Conservation (phyloP, 495 filamentous ascomycete genomes). For the Penicillium egyptiacum region DNA sequence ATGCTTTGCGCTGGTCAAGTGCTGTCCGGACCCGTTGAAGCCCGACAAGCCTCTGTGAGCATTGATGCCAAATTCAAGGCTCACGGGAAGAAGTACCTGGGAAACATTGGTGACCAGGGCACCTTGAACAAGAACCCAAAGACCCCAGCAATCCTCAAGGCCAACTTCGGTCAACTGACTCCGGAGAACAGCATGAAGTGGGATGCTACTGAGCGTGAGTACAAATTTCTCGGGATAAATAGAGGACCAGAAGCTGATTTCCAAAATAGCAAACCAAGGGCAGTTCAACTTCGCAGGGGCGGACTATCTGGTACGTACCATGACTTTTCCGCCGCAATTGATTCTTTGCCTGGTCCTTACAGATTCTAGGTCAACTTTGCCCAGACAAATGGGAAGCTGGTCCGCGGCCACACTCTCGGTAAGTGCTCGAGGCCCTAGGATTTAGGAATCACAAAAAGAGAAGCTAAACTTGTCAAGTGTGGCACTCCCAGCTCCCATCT, state of each 20-base stretch:
- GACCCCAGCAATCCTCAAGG: constrained; percentile 39
- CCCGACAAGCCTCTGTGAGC: constrained; percentile 24
- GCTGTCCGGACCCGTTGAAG: constrained; percentile 7
- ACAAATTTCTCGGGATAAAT: not conserved
- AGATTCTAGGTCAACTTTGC: constrained; percentile 47
- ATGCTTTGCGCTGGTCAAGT: constrained; percentile 17
- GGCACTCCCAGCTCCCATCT: constrained; percentile 54
- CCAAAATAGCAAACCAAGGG: constrained; percentile 30
- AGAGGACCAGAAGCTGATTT: constrained; percentile 14
- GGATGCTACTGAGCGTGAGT: constrained; percentile 44
- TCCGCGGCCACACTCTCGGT: constrained; percentile 54
- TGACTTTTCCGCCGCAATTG: not conserved
- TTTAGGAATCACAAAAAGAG: not conserved
- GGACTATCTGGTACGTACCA: constrained; percentile 40
- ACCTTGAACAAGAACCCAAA: constrained; percentile 27
- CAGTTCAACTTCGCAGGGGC: constrained; percentile 43
- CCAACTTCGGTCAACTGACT: constrained; percentile 52
- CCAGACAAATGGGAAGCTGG: constrained; percentile 41
- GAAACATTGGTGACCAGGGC: constrained; percentile 28
- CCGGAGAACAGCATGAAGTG: constrained; percentile 61
- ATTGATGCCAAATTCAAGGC: constrained; percentile 25
- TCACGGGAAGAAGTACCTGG: constrained; percentile 30
- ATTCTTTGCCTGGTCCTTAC: not conserved
- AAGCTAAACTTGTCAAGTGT: constrained; percentile 33
- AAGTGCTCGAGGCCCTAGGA: not conserved